Conservation (phyloP, 306 rosid species). For the Inga laurina region DNA sequence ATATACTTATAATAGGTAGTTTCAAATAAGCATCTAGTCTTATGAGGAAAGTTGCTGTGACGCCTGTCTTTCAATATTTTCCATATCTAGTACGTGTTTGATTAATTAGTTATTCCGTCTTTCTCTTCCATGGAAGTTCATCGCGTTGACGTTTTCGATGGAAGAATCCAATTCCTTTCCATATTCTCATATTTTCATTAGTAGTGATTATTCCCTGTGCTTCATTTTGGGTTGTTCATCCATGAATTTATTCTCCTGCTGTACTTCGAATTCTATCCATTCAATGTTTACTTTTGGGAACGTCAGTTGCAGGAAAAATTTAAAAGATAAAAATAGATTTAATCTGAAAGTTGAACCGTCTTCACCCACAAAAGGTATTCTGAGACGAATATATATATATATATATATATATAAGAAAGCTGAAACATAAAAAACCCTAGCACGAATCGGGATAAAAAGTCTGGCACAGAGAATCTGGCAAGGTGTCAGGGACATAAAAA, state of each 20-base stretch:
- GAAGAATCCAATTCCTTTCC: neutral
- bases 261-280: neutral
- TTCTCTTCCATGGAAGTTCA: neutral
- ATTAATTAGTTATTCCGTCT: neutral
- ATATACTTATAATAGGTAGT: no score
- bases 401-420: no score
- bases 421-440: neutral
- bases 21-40: no score
- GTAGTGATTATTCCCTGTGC: slow-evolving; percentile 1
- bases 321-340: neutral
- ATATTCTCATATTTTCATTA: neutral
- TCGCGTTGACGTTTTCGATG: neutral
- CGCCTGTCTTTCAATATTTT: no score
- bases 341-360: neutral
- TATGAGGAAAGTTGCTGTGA: no score
- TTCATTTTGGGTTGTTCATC: neutral
- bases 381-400: neutral
- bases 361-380: neutral
- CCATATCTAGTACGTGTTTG: no score
- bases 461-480: neutral
- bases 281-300: neutral
- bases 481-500: neutral
- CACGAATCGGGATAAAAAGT: neutral
- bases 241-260: slow-evolving; percentile 12
- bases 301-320: neutral